Conservation (phyloP, 208 protist species). For the Trypanosoma boissoni region DNA sequence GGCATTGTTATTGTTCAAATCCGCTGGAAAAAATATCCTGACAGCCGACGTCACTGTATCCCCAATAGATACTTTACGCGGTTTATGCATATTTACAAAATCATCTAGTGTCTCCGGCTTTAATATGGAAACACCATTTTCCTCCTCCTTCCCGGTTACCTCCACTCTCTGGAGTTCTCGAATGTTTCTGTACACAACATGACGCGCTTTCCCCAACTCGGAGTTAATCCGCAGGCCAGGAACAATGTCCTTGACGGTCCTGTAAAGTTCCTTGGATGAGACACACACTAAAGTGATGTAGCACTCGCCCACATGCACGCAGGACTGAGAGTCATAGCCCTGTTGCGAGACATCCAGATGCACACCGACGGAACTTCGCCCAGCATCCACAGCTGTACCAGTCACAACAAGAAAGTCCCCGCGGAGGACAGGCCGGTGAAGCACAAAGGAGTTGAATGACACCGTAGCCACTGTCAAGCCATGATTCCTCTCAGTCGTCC, state of each 20-base stretch:
- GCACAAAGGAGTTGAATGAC: conserved; percentile 50
- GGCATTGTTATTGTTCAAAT: conserved; percentile 49
- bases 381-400: conserved; percentile 31
- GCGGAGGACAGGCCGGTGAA: conserved; percentile 38
- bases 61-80: conserved; percentile 19
- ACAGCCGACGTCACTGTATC: conserved; percentile 19
- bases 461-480: conserved; percentile 36
- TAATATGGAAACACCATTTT: neutral
- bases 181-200: conserved; percentile 24
- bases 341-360: conserved; percentile 35
- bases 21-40: conserved; percentile 24
- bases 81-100: conserved; percentile 30
- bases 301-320: conserved; percentile 25
- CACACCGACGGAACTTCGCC: conserved; percentile 36
- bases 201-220: conserved; percentile 19
- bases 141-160: neutral
- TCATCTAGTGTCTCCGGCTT: conserved; percentile 27
- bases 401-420: conserved; percentile 45
- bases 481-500: neutral
- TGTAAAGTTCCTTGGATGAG: neutral
- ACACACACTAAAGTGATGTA: conserved; percentile 35
- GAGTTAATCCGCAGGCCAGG: conserved; percentile 28
- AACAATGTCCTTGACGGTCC: neutral
- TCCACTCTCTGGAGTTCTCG: conserved; percentile 12
- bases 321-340: conserved; percentile 28